Evolutionary conservation across 306 rosid genomes (phyloP), one percentile per base, ranked within the genome.

Genomic region (Quillaja saponaria): DNA sequence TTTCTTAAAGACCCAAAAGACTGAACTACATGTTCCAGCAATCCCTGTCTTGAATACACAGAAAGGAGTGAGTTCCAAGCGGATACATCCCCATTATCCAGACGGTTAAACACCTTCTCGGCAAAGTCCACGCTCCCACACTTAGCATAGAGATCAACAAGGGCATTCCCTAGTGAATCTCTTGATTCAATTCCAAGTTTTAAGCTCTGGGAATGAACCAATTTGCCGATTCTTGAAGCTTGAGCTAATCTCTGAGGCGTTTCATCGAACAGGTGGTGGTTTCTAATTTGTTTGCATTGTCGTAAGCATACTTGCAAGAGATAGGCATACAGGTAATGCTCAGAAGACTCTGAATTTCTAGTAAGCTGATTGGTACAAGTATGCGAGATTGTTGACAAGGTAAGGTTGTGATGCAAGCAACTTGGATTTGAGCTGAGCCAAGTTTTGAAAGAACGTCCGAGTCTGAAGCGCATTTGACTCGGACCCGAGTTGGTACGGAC

Each of bases 11-110:
- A 70, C 18, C 64, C 71, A 71, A 77, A 83, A 62, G 75, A 81
- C 34, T 64, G 50, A 17, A 79, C 46, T 47, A 75, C 80, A 42
- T 10, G 68, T 2, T 67, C 65, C 38, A 51, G 42, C 11, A 72
- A 66, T 3, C 81, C 84, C 25, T 44, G 77, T 55, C 55, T 66
- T 0, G 83, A 84, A 76, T 82, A 75, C 76, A 76, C 58, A 21
- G 82, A 83, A 52, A 90, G 67, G 49, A 90, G 46, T 5, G 95
- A 86, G 71, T 90, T 86, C 79, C 86, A 82, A 49, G 81, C 75
- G 66, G 65, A 76, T 28, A 86, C 80, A n/a, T 73, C 85, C 64
- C 68, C 75, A n/a, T 58, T 49, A 58, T 80, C 81, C 46, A 86
- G 79, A 69, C 38, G 67, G 55, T 66, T 53, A 76, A 86, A 86